These are phyloP conservation scores for Chaetoscypha palmicola DNA, from an alignment of 2,329 filamentous ascomycete genomes.

Conservation along the genomic window DNA sequence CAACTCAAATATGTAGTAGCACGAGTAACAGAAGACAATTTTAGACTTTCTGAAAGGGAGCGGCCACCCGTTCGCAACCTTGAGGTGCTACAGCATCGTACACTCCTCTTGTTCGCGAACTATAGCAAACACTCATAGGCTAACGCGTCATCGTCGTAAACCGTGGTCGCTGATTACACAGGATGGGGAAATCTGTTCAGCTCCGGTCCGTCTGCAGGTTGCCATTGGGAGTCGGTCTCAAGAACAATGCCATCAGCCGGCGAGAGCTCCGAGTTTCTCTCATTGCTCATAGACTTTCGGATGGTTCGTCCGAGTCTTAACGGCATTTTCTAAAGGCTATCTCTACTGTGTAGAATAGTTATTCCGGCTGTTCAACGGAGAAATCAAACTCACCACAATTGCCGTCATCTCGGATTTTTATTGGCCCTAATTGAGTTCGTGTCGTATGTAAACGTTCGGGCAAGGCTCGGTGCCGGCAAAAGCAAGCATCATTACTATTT, in stretches of 20 bases:
- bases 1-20: too few species aligned
- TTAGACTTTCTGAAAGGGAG: neutral
- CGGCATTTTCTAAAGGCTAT: neutral
- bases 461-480: neutral
- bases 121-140: neutral
- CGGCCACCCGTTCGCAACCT: neutral
- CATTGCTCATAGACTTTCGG: neutral
- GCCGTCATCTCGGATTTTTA: neutral
- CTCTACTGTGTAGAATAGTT: neutral
- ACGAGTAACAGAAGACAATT: too few species aligned
- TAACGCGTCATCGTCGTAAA: neutral
- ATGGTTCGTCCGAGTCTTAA: neutral
- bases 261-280: neutral
- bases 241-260: too few species aligned
- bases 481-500: neutral
- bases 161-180: neutral
- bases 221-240: neutral
- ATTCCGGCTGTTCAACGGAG: constrained; percentile 1
- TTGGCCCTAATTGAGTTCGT: constrained; percentile 1
- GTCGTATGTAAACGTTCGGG: neutral
- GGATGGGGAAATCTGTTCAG: neutral
- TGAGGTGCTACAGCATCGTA: neutral
- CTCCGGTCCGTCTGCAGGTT: neutral
- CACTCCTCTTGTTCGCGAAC: neutral
- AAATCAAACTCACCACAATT: neutral